Percentiles rank a stretch among this genome's conserved stretches.
phyloP scores from a whole-genome alignment of 2,329 filamentous ascomycete species.

The Huntiella bhutanensis region DNA sequence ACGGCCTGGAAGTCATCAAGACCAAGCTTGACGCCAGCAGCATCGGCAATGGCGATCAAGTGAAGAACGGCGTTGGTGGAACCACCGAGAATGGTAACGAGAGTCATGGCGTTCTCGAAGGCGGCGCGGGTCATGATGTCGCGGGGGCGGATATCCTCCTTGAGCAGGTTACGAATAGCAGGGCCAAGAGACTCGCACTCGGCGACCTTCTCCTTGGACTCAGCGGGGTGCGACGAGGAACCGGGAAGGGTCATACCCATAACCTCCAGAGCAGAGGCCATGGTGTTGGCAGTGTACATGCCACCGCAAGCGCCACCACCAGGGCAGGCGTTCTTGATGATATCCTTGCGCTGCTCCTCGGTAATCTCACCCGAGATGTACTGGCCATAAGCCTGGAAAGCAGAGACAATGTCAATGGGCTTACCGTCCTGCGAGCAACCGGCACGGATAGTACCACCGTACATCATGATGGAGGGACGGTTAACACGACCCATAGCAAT shows the following conservation, averaged over 20 bases:
- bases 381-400: slow-evolving; percentile 74
- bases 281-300: slow-evolving; percentile 90
- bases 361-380: slow-evolving; percentile 60
- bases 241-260: slow-evolving; percentile 71
- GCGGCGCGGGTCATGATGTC: slow-evolving; percentile 62
- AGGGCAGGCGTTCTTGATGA: slow-evolving; percentile 57
- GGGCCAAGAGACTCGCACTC: slow-evolving; percentile 70
- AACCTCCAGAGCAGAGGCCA: slow-evolving; percentile 79
- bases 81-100: slow-evolving; percentile 84
- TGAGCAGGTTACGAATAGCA: slow-evolving; percentile 62
- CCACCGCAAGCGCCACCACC: slow-evolving; percentile 52
- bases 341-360: slow-evolving; percentile 66
- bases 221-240: slow-evolving; percentile 66
- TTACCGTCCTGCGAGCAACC: slow-evolving; percentile 64
- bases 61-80: slow-evolving; percentile 81
- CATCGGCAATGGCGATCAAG: slow-evolving; percentile 77
- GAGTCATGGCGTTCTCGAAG: slow-evolving; percentile 75
- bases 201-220: slow-evolving; percentile 64
- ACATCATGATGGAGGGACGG: slow-evolving; percentile 85
- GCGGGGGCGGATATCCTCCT: slow-evolving; percentile 61
- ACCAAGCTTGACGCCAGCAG: slow-evolving; percentile 56
- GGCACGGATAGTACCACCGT: slow-evolving; percentile 76
- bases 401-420: slow-evolving; percentile 72
- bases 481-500: slow-evolving; percentile 88
- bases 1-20: slow-evolving; percentile 71